phyloP scores from a whole-genome alignment of 2,329 filamentous ascomycete genomes.

The Trichoderma koningii region DNA sequence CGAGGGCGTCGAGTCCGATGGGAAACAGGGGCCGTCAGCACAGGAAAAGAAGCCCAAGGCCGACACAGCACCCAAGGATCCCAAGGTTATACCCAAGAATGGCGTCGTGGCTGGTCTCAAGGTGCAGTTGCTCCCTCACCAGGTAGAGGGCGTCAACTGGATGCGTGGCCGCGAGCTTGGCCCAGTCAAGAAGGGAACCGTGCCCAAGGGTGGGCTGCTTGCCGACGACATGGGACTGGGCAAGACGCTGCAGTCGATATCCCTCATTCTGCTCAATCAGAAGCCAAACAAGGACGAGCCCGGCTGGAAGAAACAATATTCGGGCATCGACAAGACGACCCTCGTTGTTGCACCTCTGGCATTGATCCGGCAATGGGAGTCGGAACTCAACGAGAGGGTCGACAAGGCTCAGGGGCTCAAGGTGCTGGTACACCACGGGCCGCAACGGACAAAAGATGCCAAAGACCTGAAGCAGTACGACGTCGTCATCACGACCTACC shows the following conservation, averaged over 20 bases:
- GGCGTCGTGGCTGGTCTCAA: conserved; percentile 73
- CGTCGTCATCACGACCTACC: conserved; percentile 95
- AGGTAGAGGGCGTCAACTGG: conserved; percentile 92
- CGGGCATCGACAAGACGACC: conserved; percentile 73
- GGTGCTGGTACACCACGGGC: conserved; percentile 89
- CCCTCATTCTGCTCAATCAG: conserved; percentile 80
- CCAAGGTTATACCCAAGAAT: conserved; percentile 45
- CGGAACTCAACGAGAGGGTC: conserved; percentile 85
- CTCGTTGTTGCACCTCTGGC: conserved; percentile 91
- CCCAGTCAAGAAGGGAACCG: conserved; percentile 73
- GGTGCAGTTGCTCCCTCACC: conserved; percentile 87
- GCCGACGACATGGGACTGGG: conserved; percentile 97
- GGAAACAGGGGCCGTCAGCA: conserved; percentile 15
- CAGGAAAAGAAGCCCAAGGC: conserved; percentile 32
- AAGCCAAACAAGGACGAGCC: conserved; percentile 62
- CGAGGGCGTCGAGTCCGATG: conserved; percentile 39
- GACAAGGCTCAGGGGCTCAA: conserved; percentile 67
- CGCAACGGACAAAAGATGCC: conserved; percentile 76
- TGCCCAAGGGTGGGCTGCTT: conserved; percentile 90
- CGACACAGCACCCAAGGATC: conserved; percentile 31
- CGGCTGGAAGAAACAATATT: conserved; percentile 68
- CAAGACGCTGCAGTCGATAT: conserved; percentile 93
- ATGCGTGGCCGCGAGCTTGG: conserved; percentile 93
- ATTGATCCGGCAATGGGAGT: conserved; percentile 95
- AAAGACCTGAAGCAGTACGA: conserved; percentile 82